Conservation (phyloP, 163 green algal species). For the Scenedesmus sp. region DNA sequence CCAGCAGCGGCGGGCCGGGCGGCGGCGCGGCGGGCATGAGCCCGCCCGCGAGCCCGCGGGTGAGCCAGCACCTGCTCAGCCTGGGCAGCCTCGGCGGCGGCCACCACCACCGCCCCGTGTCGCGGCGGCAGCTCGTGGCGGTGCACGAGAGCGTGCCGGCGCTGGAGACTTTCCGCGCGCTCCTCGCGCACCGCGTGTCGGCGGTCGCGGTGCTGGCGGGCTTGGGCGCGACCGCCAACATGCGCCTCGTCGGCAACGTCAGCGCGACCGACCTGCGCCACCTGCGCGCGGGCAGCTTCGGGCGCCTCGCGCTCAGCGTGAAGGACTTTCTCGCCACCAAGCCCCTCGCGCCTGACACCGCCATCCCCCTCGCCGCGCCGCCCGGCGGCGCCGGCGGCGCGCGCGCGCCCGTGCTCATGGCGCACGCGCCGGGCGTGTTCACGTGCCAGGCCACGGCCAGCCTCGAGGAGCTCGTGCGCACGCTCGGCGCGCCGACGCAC, state of each 20-base stretch:
- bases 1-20: constrained; percentile 7
- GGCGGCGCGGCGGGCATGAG: constrained; percentile 13
- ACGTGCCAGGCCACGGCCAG: constrained; percentile 31
- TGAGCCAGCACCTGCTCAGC: not conserved
- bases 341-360: constrained; percentile 52
- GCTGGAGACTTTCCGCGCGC: constrained; percentile 34
- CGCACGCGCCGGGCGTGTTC: constrained; percentile 22
- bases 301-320: constrained; percentile 76
- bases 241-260: constrained; percentile 44
- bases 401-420: constrained; percentile 8
- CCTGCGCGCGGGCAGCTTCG: constrained; percentile 82
- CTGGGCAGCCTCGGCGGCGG: not conserved
- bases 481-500: constrained; percentile 62
- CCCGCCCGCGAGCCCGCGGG: constrained; percentile 8
- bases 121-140: constrained; percentile 28
- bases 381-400: too few relatives aligned
- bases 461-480: constrained; percentile 59
- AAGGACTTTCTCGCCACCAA: constrained; percentile 84
- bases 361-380: too few relatives aligned
- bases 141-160: constrained; percentile 37
- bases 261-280: constrained; percentile 47
- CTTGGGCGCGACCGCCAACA: constrained; percentile 6
- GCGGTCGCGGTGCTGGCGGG: constrained; percentile 29
- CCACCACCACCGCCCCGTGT: not conserved
- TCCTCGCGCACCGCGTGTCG: constrained; percentile 38